Conservation (phyloP, 2,329 filamentous ascomycete species). For the Tolypocladium pustulatum region DNA sequence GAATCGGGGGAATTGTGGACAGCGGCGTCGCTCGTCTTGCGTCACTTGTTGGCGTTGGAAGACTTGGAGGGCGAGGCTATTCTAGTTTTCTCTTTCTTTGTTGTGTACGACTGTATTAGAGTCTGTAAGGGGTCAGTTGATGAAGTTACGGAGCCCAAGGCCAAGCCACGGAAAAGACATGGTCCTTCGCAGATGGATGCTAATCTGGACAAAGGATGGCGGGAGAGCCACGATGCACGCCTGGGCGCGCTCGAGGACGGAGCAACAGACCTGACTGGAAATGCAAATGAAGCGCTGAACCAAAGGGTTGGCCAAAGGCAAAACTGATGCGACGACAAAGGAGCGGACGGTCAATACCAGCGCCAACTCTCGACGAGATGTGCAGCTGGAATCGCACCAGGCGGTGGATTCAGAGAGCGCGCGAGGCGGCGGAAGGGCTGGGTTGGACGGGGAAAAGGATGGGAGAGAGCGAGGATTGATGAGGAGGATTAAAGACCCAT, state of each 20-base stretch:
- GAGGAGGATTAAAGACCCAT: constrained; percentile 6
- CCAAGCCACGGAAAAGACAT: not conserved
- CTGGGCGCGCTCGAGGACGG: constrained; percentile 5
- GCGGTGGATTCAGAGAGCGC: constrained; percentile 7
- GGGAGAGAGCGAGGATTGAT: constrained; percentile 3
- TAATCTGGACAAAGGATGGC: not conserved
- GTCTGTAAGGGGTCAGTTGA: not conserved
- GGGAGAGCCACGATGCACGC: not conserved
- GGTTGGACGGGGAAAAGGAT: constrained; percentile 4
- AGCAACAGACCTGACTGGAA: constrained; percentile 9
- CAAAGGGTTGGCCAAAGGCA: constrained; percentile 14
- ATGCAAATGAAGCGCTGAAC: constrained; percentile 13
- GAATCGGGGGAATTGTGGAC: not conserved
- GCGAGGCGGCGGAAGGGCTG: constrained; percentile 3
- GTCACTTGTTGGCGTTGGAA: not conserved
- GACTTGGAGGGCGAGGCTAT: not conserved
- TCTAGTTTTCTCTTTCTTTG: not conserved
- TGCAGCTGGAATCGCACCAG: constrained; percentile 49
- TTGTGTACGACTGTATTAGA: not conserved
- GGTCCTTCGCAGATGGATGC: not conserved
- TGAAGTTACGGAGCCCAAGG: not conserved
- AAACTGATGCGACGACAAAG: constrained; percentile 25
- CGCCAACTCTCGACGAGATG: constrained; percentile 36
- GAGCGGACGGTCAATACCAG: constrained; percentile 54
- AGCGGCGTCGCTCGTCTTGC: not conserved